phyloP scores from a whole-genome alignment of 768 basidiomycete genomes.

The Guyanaporus albipodus region DNA sequence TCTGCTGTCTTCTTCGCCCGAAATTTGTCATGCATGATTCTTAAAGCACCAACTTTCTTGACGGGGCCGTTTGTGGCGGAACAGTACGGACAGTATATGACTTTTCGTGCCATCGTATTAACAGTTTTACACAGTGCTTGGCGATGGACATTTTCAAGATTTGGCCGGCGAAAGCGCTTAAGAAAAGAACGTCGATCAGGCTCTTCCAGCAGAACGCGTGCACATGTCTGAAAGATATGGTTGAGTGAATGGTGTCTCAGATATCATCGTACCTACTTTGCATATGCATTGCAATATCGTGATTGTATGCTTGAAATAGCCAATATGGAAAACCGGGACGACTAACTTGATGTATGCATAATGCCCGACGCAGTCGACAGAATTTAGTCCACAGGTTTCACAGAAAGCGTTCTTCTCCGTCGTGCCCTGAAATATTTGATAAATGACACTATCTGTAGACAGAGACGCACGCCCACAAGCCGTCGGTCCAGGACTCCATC shows the following conservation, averaged over 20 bases:
- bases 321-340: constrained; percentile 97
- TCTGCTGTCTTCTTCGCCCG: constrained; percentile 89
- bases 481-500: constrained; percentile 92
- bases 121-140: constrained; percentile 80
- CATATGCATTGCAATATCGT: constrained; percentile 93
- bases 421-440: constrained; percentile 61
- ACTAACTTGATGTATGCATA: constrained; percentile 98
- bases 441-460: neutral
- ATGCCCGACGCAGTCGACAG: constrained; percentile 95
- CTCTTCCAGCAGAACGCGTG: constrained; percentile 85
- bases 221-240: constrained; percentile 64
- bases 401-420: constrained; percentile 91
- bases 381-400: constrained; percentile 89
- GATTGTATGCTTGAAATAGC: constrained; percentile 96
- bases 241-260: neutral
- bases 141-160: constrained; percentile 90
- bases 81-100: constrained; percentile 90
- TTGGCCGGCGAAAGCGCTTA: constrained; percentile 84
- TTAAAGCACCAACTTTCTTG: constrained; percentile 92
- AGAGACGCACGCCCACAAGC: constrained; percentile 50
- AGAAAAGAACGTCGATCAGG: constrained; percentile 80
- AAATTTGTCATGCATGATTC: constrained; percentile 98
- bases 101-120: constrained; percentile 83
- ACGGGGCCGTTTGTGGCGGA: constrained; percentile 91
- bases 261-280: constrained; percentile 53